phyloP scores from a whole-genome alignment of 2,329 filamentous ascomycete species.

The Epichloe gansuensis region DNA sequence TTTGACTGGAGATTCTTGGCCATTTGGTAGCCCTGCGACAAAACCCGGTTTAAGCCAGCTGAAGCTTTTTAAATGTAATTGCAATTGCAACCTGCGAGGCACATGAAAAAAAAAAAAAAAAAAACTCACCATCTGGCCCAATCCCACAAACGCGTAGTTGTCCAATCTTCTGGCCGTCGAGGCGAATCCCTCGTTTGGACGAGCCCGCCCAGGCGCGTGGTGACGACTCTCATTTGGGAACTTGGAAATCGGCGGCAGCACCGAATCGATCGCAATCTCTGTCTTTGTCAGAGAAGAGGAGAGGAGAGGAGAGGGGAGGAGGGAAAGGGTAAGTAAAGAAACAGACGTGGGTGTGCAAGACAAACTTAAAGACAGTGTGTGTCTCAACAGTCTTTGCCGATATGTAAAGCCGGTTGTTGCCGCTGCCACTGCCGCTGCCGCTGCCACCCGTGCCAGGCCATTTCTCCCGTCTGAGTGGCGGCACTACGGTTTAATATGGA shows the following conservation, averaged over 20 bases:
- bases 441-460: neutral
- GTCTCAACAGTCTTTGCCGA: neutral
- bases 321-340: neutral
- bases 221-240: slow-evolving; percentile 11
- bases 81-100: too few relatives aligned
- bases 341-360: too few relatives aligned
- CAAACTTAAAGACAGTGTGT: neutral
- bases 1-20: slow-evolving; percentile 49
- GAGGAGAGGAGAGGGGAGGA: neutral
- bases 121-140: slow-evolving; percentile 47
- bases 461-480: neutral
- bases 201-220: slow-evolving; percentile 15
- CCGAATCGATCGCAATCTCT: neutral
- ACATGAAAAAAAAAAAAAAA: neutral
- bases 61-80: neutral
- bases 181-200: slow-evolving; percentile 38
- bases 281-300: neutral
- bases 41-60: neutral
- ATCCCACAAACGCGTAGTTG: slow-evolving; percentile 46
- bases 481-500: too few relatives aligned
- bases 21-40: slow-evolving; percentile 46
- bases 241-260: neutral
- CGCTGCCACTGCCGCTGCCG: slow-evolving; percentile 18
- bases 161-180: slow-evolving; percentile 34
- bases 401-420: slow-evolving; percentile 23